Percentiles rank a stretch among this genome's conserved stretches.
These are phyloP conservation scores for Lecanicillium sp. DNA, from an alignment of 2,329 filamentous ascomycete species.

Conservation along the genomic window DNA sequence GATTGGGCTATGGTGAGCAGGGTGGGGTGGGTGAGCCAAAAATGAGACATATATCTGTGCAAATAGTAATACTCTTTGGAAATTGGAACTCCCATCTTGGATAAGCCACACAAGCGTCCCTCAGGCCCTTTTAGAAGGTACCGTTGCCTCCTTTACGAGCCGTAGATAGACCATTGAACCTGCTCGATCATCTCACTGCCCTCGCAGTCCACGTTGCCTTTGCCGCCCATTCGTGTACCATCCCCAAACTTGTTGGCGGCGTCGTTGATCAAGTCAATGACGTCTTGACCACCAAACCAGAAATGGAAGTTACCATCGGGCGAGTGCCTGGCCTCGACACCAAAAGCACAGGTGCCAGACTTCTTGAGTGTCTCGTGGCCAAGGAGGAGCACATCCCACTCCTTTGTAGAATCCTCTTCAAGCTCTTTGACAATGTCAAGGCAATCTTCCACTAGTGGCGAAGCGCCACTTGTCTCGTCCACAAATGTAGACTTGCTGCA, in stretches of 20 bases:
- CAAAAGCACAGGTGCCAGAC: constrained; percentile 21
- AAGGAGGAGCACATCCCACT: too few relatives aligned
- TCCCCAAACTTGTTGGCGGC: constrained; percentile 17
- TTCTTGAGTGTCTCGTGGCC: constrained; percentile 17
- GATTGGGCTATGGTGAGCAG: too few relatives aligned
- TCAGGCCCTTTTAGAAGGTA: too few relatives aligned
- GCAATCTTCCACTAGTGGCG: constrained; percentile 23
- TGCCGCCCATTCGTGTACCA: constrained; percentile 20
- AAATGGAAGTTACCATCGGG: constrained; percentile 17
- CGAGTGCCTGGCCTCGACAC: constrained; percentile 15
- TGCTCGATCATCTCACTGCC: constrained; percentile 10
- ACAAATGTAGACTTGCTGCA: constrained; percentile 20
- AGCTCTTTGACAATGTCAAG: constrained; percentile 22
- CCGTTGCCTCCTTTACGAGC: too few relatives aligned
- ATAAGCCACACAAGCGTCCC: too few relatives aligned
- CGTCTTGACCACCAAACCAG: constrained; percentile 22
- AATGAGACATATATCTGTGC: too few relatives aligned
- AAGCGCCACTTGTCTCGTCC: constrained; percentile 21
- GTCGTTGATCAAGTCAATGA: constrained; percentile 23
- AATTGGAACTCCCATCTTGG: too few relatives aligned
- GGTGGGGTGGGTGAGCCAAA: too few relatives aligned
- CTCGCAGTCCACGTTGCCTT: constrained; percentile 19
- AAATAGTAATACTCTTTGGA: too few relatives aligned
- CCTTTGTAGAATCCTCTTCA: constrained; percentile 11
- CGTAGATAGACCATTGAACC: constrained; percentile 18